Evolutionary conservation across 495 filamentous ascomycete species (phyloP).

Genomic region (Entonaema liquescens): DNA sequence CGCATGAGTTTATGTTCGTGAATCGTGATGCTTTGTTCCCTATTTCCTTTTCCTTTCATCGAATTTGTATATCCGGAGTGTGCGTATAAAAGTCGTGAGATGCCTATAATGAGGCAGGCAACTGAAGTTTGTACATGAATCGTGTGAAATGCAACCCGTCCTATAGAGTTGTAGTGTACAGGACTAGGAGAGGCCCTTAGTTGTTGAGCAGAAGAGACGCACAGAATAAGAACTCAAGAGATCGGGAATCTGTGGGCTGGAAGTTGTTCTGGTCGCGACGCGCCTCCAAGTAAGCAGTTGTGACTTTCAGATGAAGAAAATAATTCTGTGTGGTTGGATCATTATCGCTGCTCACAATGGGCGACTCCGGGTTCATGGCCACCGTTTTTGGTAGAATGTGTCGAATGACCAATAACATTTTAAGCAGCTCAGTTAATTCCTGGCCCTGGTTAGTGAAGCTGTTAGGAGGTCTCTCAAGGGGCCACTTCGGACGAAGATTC

Average conservation of each 20-base stretch:
- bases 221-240: slow-evolving; percentile 71
- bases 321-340: slow-evolving; percentile 64
- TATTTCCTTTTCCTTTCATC: not conserved
- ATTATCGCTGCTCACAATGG: slow-evolving; percentile 62
- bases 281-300: slow-evolving; percentile 51
- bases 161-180: not conserved
- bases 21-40: slow-evolving; percentile 14
- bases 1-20: slow-evolving; percentile 20
- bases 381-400: slow-evolving; percentile 71
- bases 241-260: slow-evolving; percentile 70
- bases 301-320: slow-evolving; percentile 68
- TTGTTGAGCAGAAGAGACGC: slow-evolving; percentile 63
- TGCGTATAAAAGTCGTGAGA: not conserved
- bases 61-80: not conserved
- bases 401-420: slow-evolving; percentile 79
- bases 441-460: slow-evolving; percentile 76
- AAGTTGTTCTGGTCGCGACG: slow-evolving; percentile 61
- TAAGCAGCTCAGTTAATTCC: slow-evolving; percentile 73
- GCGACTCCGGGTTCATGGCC: slow-evolving; percentile 60
- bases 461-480: slow-evolving; percentile 71
- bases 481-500: slow-evolving; percentile 67
- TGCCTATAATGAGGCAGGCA: not conserved
- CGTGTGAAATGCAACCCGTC: not conserved
- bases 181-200: slow-evolving; percentile 1
- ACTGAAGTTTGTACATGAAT: slow-evolving; percentile 15